Conservation (phyloP, 257 asterid species). For the Solanum arcanum region DNA sequence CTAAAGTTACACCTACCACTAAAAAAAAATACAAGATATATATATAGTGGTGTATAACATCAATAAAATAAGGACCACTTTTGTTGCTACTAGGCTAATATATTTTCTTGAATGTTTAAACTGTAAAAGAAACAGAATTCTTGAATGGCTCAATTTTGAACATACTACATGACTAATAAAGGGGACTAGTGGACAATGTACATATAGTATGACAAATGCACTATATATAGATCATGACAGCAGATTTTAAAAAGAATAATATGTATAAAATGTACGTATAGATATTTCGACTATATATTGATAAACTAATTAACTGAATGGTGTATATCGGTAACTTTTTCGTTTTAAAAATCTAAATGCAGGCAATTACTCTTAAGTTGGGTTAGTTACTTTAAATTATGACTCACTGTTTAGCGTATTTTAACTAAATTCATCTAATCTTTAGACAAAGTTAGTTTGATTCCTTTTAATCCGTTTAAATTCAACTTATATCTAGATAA, state of each 20-base stretch:
- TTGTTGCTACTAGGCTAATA: not conserved
- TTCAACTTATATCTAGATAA: not conserved
- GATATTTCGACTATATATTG: not conserved
- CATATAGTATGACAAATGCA: not conserved
- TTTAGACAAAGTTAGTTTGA: not conserved
- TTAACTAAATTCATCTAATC: not conserved
- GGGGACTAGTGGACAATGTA: not conserved
- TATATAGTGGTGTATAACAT: not conserved
- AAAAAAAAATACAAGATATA: not conserved
- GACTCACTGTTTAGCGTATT: not conserved
- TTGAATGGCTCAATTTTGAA: not conserved
- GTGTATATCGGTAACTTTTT: no score
- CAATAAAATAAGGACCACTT: not conserved
- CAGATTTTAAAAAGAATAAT: not conserved
- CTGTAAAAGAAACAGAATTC: not conserved
- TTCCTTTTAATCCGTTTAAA: not conserved
- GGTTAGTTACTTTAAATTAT: not conserved
- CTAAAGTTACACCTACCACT: not conserved
- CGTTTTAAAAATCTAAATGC: not conserved
- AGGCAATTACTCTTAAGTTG: not conserved
- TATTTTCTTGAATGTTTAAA: not conserved
- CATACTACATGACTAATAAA: not conserved
- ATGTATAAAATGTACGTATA: not conserved
- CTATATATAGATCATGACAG: not conserved
- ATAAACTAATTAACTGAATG: no score